phyloP scores from a whole-genome alignment of 257 asterid genomes.

The Ehretia macrophylla region DNA sequence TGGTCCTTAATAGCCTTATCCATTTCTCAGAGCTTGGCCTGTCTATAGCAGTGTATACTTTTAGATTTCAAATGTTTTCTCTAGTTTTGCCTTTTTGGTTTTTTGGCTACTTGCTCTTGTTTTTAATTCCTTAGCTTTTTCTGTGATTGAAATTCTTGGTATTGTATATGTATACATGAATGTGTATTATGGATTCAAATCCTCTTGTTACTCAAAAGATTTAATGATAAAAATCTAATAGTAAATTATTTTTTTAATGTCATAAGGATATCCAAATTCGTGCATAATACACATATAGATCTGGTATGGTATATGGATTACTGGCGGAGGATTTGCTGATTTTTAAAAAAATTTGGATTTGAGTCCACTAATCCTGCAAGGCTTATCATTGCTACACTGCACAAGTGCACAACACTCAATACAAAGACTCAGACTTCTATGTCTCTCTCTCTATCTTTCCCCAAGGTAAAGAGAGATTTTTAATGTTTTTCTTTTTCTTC shows the following conservation, averaged over 20 bases:
- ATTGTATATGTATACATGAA: too few relatives aligned
- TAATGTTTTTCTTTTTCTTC: slow-evolving; percentile 1
- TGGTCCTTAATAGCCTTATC: slow-evolving; percentile 50
- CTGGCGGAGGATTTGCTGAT: slow-evolving; percentile 25
- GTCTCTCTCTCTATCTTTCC: slow-evolving; percentile 6
- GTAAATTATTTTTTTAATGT: too few relatives aligned
- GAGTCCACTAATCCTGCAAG: slow-evolving; percentile 33
- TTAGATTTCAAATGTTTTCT: slow-evolving; percentile 30
- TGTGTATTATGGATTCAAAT: too few relatives aligned
- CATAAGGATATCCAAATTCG: too few relatives aligned
- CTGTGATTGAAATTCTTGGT: slow-evolving; percentile 28
- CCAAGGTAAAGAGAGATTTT: slow-evolving; percentile 5
- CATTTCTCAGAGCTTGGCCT: slow-evolving; percentile 23
- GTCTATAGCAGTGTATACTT: slow-evolving; percentile 26
- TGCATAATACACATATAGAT: neutral
- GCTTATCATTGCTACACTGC: slow-evolving; percentile 63
- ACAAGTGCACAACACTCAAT: slow-evolving; percentile 26
- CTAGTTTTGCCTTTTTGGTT: slow-evolving; percentile 31
- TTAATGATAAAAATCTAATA: too few relatives aligned
- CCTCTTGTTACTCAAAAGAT: too few relatives aligned
- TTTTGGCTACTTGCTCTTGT: slow-evolving; percentile 5
- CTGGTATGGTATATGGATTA: slow-evolving; percentile 14
- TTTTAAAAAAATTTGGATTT: slow-evolving; percentile 26
- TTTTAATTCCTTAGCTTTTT: slow-evolving; percentile 48
- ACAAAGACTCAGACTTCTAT: slow-evolving; percentile 13